These are phyloP conservation scores for Pleurotus eryngii DNA, from an alignment of 768 basidiomycete genomes.

Conservation along the genomic window DNA sequence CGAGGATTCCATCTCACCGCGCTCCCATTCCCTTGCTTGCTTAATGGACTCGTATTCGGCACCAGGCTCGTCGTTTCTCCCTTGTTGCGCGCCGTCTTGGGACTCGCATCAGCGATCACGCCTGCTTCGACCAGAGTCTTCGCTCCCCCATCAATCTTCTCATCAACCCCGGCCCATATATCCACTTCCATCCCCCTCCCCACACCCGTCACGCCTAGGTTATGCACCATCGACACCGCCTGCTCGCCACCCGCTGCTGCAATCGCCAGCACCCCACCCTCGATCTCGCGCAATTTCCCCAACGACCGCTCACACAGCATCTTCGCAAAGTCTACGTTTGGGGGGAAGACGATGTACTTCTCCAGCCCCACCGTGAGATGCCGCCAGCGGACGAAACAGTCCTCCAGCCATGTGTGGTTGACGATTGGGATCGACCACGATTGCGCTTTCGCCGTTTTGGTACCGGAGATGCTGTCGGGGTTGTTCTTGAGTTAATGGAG, in stretches of 20 bases:
- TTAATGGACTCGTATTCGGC: not conserved
- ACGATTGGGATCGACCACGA: slow-evolving; percentile 85
- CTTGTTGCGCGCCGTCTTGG: not conserved
- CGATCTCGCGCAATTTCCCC: slow-evolving; percentile 23
- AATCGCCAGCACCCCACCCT: slow-evolving; percentile 3
- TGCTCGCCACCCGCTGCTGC: slow-evolving; percentile 7
- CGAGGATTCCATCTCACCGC: not conserved
- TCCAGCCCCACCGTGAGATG: slow-evolving; percentile 58
- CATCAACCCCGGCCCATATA: not conserved
- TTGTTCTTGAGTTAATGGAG: slow-evolving; percentile 1
- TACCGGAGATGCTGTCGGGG: slow-evolving; percentile 34
- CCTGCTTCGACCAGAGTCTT: not conserved
- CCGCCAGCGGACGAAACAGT: slow-evolving; percentile 82
- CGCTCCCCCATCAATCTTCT: not conserved
- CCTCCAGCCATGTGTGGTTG: slow-evolving; percentile 90
- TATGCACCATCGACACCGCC: not conserved
- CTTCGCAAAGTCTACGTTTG: slow-evolving; percentile 59
- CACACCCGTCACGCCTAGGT: not conserved
- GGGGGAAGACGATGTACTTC: slow-evolving; percentile 69
- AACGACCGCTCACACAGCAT: slow-evolving; percentile 41
- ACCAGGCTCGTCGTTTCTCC: not conserved
- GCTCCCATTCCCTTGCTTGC: slow-evolving; percentile 10
- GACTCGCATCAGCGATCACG: not conserved
- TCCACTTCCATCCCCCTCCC: slow-evolving; percentile 5
- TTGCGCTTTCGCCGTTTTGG: slow-evolving; percentile 70